These are phyloP conservation scores for Corymbia maculata DNA, from an alignment of 345 rosid species.

Conservation along the genomic window DNA sequence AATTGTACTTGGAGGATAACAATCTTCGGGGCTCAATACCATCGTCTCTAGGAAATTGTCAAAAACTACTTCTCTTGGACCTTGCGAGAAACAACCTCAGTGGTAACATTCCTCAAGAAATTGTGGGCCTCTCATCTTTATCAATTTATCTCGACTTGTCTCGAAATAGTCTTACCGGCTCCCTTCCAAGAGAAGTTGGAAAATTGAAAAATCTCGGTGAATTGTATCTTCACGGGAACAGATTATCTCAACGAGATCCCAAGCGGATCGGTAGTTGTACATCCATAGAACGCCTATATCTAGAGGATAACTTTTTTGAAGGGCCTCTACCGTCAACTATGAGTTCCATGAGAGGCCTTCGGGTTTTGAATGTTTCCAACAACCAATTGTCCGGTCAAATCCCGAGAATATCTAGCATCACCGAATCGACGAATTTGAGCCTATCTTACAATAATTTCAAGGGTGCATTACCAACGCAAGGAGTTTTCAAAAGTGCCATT, in stretches of 20 bases:
- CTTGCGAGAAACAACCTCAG: not conserved
- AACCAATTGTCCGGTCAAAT: not conserved
- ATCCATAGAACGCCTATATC: not conserved
- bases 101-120: not conserved
- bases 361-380: not conserved
- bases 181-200: not conserved
- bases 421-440: not conserved
- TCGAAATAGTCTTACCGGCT: not conserved
- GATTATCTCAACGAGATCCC: not conserved
- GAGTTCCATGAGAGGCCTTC: not conserved
- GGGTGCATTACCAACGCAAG: not conserved
- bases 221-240: fast-evolving
- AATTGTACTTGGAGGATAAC: fast-evolving
- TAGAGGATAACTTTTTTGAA: not conserved
- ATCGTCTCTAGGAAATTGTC: not conserved
- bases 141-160: not conserved
- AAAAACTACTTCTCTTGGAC: not conserved
- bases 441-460: not conserved
- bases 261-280: not conserved
- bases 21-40: not conserved
- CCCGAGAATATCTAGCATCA: not conserved
- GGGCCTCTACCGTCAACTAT: not conserved
- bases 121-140: not conserved
- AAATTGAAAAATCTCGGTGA: fast-evolving
- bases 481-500: not conserved